Conservation (phyloP, 2,329 filamentous ascomycete species). For the Pestalotiopsis sp. region DNA sequence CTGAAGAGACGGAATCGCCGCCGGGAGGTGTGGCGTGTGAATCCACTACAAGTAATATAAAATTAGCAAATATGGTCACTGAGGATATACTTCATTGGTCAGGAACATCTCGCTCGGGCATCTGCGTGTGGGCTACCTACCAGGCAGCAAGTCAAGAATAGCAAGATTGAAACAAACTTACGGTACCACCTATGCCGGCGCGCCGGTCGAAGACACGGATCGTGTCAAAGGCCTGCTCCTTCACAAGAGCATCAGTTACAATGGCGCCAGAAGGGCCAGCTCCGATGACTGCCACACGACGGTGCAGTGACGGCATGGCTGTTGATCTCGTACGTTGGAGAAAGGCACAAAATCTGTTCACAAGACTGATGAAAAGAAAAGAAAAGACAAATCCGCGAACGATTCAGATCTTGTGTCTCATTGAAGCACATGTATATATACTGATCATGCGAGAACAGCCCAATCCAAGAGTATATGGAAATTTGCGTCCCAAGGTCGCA, state of each 20-base stretch:
- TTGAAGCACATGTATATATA: not conserved
- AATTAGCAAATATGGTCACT: too few species aligned
- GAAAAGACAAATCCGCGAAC: too few species aligned
- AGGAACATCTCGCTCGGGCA: too few species aligned
- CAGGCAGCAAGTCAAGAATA: too few species aligned
- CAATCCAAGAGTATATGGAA: not conserved
- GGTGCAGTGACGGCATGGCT: conserved; percentile 19
- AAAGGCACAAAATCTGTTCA: not conserved
- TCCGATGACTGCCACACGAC: conserved; percentile 58
- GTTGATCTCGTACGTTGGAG: not conserved
- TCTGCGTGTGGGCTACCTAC: too few species aligned
- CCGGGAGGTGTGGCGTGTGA: conserved; percentile 37
- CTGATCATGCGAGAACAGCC: not conserved
- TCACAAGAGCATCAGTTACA: conserved; percentile 56
- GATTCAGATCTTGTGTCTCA: too few species aligned
- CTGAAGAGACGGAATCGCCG: conserved; percentile 29
- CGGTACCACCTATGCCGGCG: conserved; percentile 22
- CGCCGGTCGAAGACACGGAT: conserved; percentile 63
- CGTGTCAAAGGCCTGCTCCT: conserved; percentile 57
- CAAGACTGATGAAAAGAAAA: not conserved
- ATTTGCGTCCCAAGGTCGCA: not conserved
- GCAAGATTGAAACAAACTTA: not conserved
- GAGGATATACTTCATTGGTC: too few species aligned
- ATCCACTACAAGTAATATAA: conserved; percentile 22
- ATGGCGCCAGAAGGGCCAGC: conserved; percentile 61